A percentile compares a stretch with the other conserved stretches of the same genome.
Conservation (phyloP, 164 flowering plant genomes). For the Vitis rupestris region DNA sequence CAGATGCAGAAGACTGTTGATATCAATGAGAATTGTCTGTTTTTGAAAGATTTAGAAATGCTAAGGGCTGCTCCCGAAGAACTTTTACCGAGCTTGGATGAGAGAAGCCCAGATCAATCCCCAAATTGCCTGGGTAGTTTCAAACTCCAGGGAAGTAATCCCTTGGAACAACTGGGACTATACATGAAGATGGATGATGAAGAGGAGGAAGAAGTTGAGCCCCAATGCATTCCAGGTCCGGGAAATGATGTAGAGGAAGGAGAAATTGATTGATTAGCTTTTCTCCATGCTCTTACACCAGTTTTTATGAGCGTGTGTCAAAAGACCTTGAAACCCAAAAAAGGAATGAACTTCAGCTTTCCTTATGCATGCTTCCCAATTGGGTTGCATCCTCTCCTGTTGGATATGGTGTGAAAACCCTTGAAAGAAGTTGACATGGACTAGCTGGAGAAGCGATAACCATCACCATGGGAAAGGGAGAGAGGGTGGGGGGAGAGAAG, state of each 20-base stretch:
- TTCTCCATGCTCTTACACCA: background rate
- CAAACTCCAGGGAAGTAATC: conserved; percentile 46
- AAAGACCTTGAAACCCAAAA: too few relatives aligned
- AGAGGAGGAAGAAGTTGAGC: conserved; percentile 47
- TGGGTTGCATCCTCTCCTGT: background rate
- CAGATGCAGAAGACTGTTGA: conserved; percentile 80
- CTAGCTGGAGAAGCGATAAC: background rate
- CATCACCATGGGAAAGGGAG: too few relatives aligned
- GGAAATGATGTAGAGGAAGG: conserved; percentile 41
- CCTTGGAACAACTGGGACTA: conserved; percentile 62
- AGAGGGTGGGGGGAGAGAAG: too few relatives aligned
- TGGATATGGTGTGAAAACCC: background rate
- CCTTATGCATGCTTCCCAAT: too few relatives aligned
- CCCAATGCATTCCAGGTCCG: conserved; percentile 1
- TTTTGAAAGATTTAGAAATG: conserved; percentile 59
- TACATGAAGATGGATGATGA: conserved; percentile 60
- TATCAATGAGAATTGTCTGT: conserved; percentile 52
- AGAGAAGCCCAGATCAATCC: conserved; percentile 32
- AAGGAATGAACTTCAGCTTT: too few relatives aligned
- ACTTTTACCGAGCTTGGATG: conserved; percentile 28
- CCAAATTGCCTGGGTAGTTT: conserved; percentile 48
- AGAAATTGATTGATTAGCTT: conserved; percentile 39
- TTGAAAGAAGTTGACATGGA: background rate
- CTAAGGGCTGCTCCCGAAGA: conserved; percentile 39
- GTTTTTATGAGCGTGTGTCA: background rate